Evolutionary conservation across 2,329 filamentous ascomycete genomes (phyloP).

Genomic region (Aspergillus spinulosporus): DNA sequence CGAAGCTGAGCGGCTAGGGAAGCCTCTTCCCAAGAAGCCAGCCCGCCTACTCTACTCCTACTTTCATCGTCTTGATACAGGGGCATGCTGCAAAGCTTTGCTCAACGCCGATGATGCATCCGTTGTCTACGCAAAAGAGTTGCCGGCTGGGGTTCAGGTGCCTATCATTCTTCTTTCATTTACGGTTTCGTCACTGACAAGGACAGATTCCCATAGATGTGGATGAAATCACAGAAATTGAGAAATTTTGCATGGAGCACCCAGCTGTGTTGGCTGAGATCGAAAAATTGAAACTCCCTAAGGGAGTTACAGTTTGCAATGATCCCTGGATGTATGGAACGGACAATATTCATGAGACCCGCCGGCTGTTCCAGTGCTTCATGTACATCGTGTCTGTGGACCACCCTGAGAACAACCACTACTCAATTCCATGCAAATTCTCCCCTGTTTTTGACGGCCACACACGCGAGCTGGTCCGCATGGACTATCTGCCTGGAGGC

Average conservation of each 20-base stretch:
- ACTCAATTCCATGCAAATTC: constrained; percentile 40
- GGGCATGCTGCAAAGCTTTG: constrained; percentile 43
- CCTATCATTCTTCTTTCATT: constrained; percentile 1
- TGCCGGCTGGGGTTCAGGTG: constrained; percentile 50
- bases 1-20: constrained; percentile 60
- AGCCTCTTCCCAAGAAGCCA: constrained; percentile 51
- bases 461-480: constrained; percentile 65
- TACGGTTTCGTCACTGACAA: constrained; percentile 49
- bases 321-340: constrained; percentile 71
- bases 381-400: constrained; percentile 40
- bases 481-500: constrained; percentile 69
- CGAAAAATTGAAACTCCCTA: constrained; percentile 59
- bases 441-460: constrained; percentile 56
- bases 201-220: constrained; percentile 57
- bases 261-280: constrained; percentile 59
- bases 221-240: constrained; percentile 60
- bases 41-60: constrained; percentile 56
- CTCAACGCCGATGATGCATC: constrained; percentile 43
- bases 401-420: constrained; percentile 41
- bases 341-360: constrained; percentile 38
- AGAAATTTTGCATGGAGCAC: constrained; percentile 56
- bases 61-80: constrained; percentile 43
- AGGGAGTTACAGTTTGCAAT: constrained; percentile 57
- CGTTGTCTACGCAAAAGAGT: constrained; percentile 41
- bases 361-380: constrained; percentile 44